Base-by-base conservation (phyloP, 441 rosid species). In the Brassica balearica region DNA sequence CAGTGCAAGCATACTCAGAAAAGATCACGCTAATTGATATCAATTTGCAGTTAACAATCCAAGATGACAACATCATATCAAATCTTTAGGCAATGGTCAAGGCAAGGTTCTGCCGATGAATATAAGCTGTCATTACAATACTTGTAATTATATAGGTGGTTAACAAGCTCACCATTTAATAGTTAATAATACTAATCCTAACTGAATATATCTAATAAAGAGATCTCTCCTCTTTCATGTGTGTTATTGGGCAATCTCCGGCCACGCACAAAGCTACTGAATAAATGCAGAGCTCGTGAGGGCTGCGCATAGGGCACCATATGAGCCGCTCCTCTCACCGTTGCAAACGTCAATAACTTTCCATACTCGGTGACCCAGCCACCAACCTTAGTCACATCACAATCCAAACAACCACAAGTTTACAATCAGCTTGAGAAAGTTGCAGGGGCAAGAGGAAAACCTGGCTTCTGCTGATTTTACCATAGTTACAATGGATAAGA, bases 291-390 rank as follows among this genome's bases (percentile, higher is more conserved):
- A 27, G 97, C 91, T 83, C 92, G 87, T 59, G 95, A 86, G 36
- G 97, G 96, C 25, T 64, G 68, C 3, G 48, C 48, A 8, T 64
- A 91, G 0, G 98, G 92, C 46, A 92, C 97, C 98, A 91, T 92
- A 83, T 92, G 97, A 38, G 97, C 91, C 22, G 98, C 94, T 20
- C 94, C 97, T 46, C 96, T 81, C 32, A 92, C 96, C 0, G 96
- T 92, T 15, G 88, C 90, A 79, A 95, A 95, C 0, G 92, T 95
- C 77, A 95, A 53, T 6, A 89, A 41, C 2, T 91, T 86, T 17
- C 97, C 97, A 29, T 91, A 92, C 63, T 95, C 93, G 0, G 86
- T 90, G 8, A 78, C 89, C 97, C 96, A 92, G 0, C 97, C 98
- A 22, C 94, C 97, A 19, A 92, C 94, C 97, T 63, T 63, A 29